These are phyloP conservation scores for Podila verticillata DNA, from an alignment of 192 early-diverging fungal genomes.

Conservation along the genomic window DNA sequence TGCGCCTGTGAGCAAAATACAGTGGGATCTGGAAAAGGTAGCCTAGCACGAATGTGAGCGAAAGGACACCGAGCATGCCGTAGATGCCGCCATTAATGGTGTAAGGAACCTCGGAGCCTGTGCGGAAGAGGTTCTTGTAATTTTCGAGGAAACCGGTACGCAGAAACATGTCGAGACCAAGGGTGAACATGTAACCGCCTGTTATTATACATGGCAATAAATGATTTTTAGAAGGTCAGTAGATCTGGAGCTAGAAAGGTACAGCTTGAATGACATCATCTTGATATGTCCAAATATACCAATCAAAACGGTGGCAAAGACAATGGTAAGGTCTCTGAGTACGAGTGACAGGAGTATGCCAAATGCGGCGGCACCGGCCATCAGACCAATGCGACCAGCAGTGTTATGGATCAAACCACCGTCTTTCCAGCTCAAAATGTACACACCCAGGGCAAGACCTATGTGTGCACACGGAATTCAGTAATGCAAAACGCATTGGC, in stretches of 20 bases:
- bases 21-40: constrained; percentile 24
- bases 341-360: constrained; percentile 15
- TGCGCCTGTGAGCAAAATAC: constrained; percentile 14
- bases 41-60: constrained; percentile 20
- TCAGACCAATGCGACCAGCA: constrained; percentile 17
- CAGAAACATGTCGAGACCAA: constrained; percentile 29
- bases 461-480: background rate
- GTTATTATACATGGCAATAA: background rate
- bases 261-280: background rate
- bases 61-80: constrained; percentile 28
- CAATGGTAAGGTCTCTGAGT: constrained; percentile 10
- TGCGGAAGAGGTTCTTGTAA: constrained; percentile 20
- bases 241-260: background rate
- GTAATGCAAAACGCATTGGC: background rate
- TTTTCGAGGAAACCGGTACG: constrained; percentile 31
- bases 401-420: constrained; percentile 26
- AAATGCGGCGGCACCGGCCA: constrained; percentile 19
- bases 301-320: constrained; percentile 24
- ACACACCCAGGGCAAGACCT: constrained; percentile 23
- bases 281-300: constrained; percentile 2
- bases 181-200: constrained; percentile 32
- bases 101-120: constrained; percentile 12
- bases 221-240: background rate
- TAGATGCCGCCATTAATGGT: constrained; percentile 21
- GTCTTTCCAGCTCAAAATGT: constrained; percentile 22